phyloP scores from a whole-genome alignment of 1,284 basidiomycete species.

The Melampsora americana region DNA sequence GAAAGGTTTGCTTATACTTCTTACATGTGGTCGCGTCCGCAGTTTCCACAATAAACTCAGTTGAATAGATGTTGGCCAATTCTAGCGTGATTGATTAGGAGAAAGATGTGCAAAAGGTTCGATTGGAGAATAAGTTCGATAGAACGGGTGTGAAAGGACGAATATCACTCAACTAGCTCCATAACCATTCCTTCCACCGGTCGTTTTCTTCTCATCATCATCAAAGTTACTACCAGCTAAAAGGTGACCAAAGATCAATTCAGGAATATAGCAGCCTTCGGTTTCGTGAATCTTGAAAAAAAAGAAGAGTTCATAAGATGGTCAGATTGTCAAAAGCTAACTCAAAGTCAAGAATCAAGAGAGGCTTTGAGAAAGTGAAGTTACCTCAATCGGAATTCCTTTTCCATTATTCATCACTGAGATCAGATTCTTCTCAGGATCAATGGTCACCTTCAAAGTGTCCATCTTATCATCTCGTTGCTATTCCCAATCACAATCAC shows the following conservation, averaged over 20 bases:
- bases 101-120: background rate
- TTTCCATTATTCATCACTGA: slow-evolving; percentile 93
- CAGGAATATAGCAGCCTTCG: slow-evolving; percentile 93
- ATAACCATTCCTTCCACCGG: slow-evolving; percentile 94
- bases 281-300: slow-evolving; percentile 72
- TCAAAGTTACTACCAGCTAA: slow-evolving; percentile 97
- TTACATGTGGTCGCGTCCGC: slow-evolving; percentile 80
- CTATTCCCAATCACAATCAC: slow-evolving; percentile 53
- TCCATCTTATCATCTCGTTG: slow-evolving; percentile 72
- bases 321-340: background rate
- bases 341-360: background rate
- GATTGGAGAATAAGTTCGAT: no score
- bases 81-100: slow-evolving; percentile 54
- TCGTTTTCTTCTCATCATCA: slow-evolving; percentile 93
- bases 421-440: slow-evolving; percentile 78
- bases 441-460: slow-evolving; percentile 78
- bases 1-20: slow-evolving; percentile 95
- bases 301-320: background rate
- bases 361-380: background rate
- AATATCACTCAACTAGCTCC: slow-evolving; percentile 65
- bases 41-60: slow-evolving; percentile 91
- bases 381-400: slow-evolving; percentile 79
- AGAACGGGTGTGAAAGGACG: no score
- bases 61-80: slow-evolving; percentile 96
- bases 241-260: slow-evolving; percentile 73